Conservation (phyloP, 176 grass and related monocot genomes). For the Aegilops speltoides region DNA sequence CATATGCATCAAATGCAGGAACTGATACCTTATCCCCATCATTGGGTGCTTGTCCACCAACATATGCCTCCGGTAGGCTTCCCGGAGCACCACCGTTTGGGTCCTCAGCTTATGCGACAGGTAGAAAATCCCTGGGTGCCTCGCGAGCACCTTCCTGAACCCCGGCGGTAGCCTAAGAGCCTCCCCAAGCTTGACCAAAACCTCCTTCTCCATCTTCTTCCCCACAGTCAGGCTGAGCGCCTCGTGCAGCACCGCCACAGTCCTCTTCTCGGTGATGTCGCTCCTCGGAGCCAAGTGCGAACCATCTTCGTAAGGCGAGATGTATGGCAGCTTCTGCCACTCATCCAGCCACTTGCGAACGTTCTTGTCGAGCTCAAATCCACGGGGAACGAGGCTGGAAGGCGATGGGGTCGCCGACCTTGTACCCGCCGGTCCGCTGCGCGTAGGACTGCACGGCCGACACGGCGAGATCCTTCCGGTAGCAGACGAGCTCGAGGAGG, state of each 20-base stretch:
- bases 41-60: constrained; percentile 81
- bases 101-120: constrained; percentile 76
- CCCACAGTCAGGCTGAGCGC: constrained; percentile 59
- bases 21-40: constrained; percentile 86
- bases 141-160: constrained; percentile 69
- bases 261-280: constrained; percentile 83
- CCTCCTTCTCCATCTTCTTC: constrained; percentile 91
- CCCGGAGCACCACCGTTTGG: constrained; percentile 83
- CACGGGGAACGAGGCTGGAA: constrained; percentile 63
- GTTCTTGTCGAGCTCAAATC: constrained; percentile 81
- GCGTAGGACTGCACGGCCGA: constrained; percentile 71
- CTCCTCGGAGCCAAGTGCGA: constrained; percentile 62
- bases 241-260: constrained; percentile 75
- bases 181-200: constrained; percentile 66
- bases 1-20: constrained; percentile 94
- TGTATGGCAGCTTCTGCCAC: constrained; percentile 82
- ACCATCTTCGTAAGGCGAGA: constrained; percentile 81
- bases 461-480: constrained; percentile 75
- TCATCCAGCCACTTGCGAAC: constrained; percentile 81
- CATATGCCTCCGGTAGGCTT: constrained; percentile 69
- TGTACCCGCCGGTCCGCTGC: constrained; percentile 68
- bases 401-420: constrained; percentile 60
- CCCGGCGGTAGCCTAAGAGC: constrained; percentile 62
- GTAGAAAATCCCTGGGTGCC: constrained; percentile 93
- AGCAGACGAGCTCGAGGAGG: constrained; percentile 87